phyloP scores from a whole-genome alignment of 2,329 filamentous ascomycete species.

The Fonsecaea monophora region DNA sequence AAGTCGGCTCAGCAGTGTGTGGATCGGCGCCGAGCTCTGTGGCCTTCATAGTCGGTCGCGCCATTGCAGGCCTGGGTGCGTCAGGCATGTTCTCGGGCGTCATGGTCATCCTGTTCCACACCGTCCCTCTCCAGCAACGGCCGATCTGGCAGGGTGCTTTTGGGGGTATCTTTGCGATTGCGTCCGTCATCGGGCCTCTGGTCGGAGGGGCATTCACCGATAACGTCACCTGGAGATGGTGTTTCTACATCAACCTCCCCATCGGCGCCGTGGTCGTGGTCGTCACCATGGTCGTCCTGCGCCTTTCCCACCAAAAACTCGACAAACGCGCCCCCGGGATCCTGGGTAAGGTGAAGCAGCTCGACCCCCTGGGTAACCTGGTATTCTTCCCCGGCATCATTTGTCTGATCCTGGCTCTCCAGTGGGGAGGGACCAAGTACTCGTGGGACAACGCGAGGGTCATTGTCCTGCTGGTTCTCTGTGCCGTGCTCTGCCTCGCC shows the following conservation, averaged over 20 bases:
- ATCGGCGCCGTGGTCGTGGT: slow-evolving; percentile 47
- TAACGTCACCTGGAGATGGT: slow-evolving; percentile 41
- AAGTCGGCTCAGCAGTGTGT: slow-evolving; percentile 51
- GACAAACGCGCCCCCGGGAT: slow-evolving; percentile 37
- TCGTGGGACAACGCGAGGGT: slow-evolving; percentile 53
- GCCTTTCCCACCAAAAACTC: slow-evolving; percentile 28
- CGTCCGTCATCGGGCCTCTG: slow-evolving; percentile 49
- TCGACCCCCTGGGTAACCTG: slow-evolving; percentile 47
- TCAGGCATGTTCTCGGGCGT: slow-evolving; percentile 50
- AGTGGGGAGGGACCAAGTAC: slow-evolving; percentile 53
- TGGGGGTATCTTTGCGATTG: slow-evolving; percentile 44
- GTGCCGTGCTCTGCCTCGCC: slow-evolving; percentile 45
- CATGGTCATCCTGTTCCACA: slow-evolving; percentile 40
- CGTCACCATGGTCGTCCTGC: slow-evolving; percentile 29
- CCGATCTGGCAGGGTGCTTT: slow-evolving; percentile 37
- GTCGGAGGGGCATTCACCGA: slow-evolving; percentile 53
- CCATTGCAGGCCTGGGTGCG: slow-evolving; percentile 49
- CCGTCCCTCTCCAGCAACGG: slow-evolving; percentile 41
- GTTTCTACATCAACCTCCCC: slow-evolving; percentile 40
- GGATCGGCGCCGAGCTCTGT: slow-evolving; percentile 48
- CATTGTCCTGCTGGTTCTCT: slow-evolving; percentile 57
- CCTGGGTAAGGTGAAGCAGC: slow-evolving; percentile 11
- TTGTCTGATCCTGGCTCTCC: slow-evolving; percentile 48
- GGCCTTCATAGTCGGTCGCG: slow-evolving; percentile 51
- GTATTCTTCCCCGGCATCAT: slow-evolving; percentile 46